Percentiles rank a stretch among this genome's conserved stretches.
phyloP scores from a whole-genome alignment of 805 yeast genomes.

The Wickerhamiella azymoides region DNA sequence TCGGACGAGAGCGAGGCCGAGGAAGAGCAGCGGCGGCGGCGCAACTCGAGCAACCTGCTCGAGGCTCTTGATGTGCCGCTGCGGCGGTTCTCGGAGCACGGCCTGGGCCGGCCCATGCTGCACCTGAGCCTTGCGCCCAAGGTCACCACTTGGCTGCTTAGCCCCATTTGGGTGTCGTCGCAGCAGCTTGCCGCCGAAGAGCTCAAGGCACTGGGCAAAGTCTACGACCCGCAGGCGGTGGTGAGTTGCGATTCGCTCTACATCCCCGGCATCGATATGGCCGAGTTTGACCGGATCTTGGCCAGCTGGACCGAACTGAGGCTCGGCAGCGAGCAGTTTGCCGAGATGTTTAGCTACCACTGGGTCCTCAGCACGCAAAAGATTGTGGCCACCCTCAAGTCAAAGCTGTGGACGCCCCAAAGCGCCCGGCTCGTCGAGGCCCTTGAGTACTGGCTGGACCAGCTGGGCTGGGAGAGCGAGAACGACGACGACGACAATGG shows the following conservation, averaged over 20 bases:
- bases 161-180: conserved; percentile 4
- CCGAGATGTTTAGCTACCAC: not conserved
- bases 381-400: not conserved
- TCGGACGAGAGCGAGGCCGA: not conserved
- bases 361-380: not conserved
- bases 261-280: not conserved
- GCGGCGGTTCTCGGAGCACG: not conserved
- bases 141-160: not conserved
- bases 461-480: not conserved
- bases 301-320: not conserved
- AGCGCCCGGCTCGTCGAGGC: not conserved
- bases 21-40: not conserved
- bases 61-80: not conserved
- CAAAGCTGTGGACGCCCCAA: not conserved
- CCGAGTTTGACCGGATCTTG: not conserved
- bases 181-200: conserved; percentile 1
- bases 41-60: not conserved
- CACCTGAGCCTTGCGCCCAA: not conserved
- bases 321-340: not conserved
- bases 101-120: not conserved
- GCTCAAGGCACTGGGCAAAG: not conserved
- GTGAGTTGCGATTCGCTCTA: not conserved
- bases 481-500: not conserved
- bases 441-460: not conserved
- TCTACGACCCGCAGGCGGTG: not conserved